Conservation (phyloP, 306 rosid genomes). For the Oxytropis ochrocephala region DNA sequence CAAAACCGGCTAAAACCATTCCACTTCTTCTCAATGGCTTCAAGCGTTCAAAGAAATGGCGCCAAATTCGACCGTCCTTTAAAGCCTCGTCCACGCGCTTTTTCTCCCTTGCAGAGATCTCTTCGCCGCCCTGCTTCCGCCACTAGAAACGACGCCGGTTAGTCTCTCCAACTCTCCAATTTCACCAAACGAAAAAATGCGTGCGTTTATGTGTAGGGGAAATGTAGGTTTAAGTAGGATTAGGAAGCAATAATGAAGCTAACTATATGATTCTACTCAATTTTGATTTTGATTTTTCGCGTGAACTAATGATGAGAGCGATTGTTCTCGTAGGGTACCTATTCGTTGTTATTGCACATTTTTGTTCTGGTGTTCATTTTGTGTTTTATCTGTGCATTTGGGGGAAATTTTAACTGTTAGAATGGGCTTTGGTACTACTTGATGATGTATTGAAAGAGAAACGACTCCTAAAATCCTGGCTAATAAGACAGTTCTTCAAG, state of each 20-base stretch:
- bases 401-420: too few relatives aligned
- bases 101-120: conserved; percentile 35
- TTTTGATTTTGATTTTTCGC: too few relatives aligned
- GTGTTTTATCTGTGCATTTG: too few relatives aligned
- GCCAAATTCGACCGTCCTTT: conserved; percentile 40
- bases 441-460: too few relatives aligned
- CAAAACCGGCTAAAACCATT: conserved; percentile 16
- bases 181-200: neutral
- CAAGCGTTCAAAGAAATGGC: conserved; percentile 23
- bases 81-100: conserved; percentile 23
- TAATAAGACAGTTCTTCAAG: too few relatives aligned
- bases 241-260: conserved; percentile 9
- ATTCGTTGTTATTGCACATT: too few relatives aligned
- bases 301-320: too few relatives aligned
- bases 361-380: too few relatives aligned
- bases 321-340: too few relatives aligned
- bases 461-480: too few relatives aligned
- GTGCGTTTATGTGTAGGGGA: neutral
- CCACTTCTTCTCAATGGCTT: conserved; percentile 19
- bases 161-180: neutral
- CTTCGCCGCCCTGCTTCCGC: conserved; percentile 31
- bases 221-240: conserved; percentile 17
- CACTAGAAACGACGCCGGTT: conserved; percentile 35
- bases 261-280: too few relatives aligned
- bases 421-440: too few relatives aligned